Conservation (phyloP, 192 early-diverging fungal species). For the Spinellus fusiger region DNA sequence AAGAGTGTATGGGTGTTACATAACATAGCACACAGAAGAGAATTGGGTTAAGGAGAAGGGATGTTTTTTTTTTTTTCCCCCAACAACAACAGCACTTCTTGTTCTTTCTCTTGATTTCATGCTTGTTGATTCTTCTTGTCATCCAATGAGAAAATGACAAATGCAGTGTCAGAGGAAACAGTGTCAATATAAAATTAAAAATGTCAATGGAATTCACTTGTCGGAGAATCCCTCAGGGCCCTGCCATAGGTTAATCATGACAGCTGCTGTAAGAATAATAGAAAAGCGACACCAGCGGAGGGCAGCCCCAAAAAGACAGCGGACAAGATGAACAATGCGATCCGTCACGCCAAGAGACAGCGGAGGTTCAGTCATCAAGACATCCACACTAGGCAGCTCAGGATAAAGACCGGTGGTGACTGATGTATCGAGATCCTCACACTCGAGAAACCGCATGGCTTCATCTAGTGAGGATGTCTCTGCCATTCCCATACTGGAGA, state of each 20-base stretch:
- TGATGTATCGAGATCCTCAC: not conserved
- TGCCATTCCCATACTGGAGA: slow-evolving; percentile 4
- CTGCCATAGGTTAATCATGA: slow-evolving; percentile 42
- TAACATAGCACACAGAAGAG: too few relatives aligned
- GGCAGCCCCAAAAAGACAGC: slow-evolving; percentile 25
- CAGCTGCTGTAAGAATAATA: slow-evolving; percentile 36
- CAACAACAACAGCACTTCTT: too few relatives aligned
- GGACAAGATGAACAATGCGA: not conserved
- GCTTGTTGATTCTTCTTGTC: too few relatives aligned
- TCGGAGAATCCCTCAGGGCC: slow-evolving; percentile 39
- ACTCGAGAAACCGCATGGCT: slow-evolving; percentile 5
- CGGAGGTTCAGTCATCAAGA: not conserved
- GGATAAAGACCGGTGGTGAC: not conserved
- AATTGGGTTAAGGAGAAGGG: too few relatives aligned
- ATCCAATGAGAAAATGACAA: too few relatives aligned
- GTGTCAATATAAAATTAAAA: not conserved
- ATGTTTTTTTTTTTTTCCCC: too few relatives aligned
- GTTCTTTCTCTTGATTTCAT: too few relatives aligned
- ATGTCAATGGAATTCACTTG: not conserved
- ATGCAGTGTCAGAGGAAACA: too few relatives aligned
- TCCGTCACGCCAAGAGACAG: not conserved
- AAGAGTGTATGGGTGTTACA: too few relatives aligned
- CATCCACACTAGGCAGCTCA: not conserved
- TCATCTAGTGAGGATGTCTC: not conserved
- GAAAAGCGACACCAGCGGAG: slow-evolving; percentile 51